Percentiles rank a stretch among this genome's conserved stretches.
These are phyloP conservation scores for Butyriboletus loyo DNA, from an alignment of 768 basidiomycete genomes.

Conservation along the genomic window DNA sequence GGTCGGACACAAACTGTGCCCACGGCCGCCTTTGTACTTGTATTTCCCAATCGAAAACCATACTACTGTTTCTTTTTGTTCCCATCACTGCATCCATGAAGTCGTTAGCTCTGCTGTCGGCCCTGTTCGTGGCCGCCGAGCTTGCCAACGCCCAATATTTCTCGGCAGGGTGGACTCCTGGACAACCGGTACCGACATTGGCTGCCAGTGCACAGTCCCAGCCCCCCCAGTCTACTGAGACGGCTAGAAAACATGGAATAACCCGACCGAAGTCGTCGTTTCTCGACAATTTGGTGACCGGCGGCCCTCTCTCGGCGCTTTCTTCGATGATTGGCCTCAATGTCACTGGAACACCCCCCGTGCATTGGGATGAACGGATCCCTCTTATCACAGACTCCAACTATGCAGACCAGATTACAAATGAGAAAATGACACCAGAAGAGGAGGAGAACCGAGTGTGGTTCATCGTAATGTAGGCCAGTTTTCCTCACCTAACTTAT, in stretches of 20 bases:
- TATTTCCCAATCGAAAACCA: background rate
- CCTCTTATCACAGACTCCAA: conserved; percentile 82
- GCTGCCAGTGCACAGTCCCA: conserved; percentile 12
- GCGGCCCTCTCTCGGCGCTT: conserved; percentile 51
- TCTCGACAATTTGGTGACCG: conserved; percentile 42
- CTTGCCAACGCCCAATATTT: conserved; percentile 65
- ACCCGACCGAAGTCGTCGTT: conserved; percentile 21
- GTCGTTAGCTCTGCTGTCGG: conserved; percentile 37
- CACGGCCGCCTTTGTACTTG: background rate
- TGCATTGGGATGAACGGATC: conserved; percentile 68
- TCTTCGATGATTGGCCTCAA: conserved; percentile 67
- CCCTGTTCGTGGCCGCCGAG: conserved; percentile 20
- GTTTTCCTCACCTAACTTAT: background rate
- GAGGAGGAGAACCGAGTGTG: conserved; percentile 70
- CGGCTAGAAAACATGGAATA: conserved; percentile 21
- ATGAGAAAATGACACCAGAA: conserved; percentile 62
- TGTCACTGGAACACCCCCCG: conserved; percentile 49
- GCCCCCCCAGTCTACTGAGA: conserved; percentile 23
- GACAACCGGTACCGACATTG: conserved; percentile 49
- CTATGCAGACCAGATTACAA: conserved; percentile 65
- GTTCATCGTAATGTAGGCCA: conserved; percentile 71
- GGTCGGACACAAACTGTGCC: background rate
- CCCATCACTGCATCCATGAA: conserved; percentile 42
- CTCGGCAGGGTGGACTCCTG: conserved; percentile 79
- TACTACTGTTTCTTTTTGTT: background rate